Evolutionary conservation across 345 rosid species (phyloP).

Genomic region (Passiflora organensis): DNA sequence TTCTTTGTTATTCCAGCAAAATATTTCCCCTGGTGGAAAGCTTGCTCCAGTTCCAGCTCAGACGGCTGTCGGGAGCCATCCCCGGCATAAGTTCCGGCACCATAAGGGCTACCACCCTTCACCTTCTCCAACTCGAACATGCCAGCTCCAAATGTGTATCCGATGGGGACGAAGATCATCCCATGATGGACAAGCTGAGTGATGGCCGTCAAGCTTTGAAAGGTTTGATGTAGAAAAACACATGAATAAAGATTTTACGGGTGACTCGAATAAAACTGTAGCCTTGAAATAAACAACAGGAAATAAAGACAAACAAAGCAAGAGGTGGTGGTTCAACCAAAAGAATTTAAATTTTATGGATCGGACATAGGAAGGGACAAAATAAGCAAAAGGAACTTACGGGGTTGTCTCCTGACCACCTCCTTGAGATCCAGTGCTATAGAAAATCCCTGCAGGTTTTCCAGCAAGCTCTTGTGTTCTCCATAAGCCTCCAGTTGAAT

Average conservation of each 20-base stretch:
- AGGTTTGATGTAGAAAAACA: too few species aligned
- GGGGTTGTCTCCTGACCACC: conserved; percentile 99
- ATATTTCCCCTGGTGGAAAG: conserved; percentile 97
- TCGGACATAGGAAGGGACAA: too few species aligned
- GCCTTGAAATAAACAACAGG: neutral
- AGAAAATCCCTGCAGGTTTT: conserved; percentile 93
- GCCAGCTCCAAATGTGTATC: conserved; percentile 97
- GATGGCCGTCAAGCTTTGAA: conserved; percentile 75
- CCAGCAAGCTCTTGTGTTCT: conserved; percentile 92
- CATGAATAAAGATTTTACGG: too few species aligned
- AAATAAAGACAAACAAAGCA: neutral
- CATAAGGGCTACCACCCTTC: conserved; percentile 95
- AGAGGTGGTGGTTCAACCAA: too few species aligned
- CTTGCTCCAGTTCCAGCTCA: conserved; percentile 73
- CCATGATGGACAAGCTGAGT: conserved; percentile 98
- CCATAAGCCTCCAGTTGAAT: conserved; percentile 94
- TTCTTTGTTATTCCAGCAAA: conserved; percentile 80
- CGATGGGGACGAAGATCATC: conserved; percentile 89
- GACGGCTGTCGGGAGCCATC: conserved; percentile 88
- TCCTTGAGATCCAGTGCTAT: conserved; percentile 97
- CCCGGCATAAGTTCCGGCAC: conserved; percentile 90
- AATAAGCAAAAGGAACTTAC: conserved; percentile 36
- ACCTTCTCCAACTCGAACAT: conserved; percentile 93
- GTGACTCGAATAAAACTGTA: neutral
- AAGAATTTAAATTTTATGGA: too few species aligned